These are phyloP conservation scores for Cymbidium sinense DNA, from an alignment of 106 monocot genomes.

Conservation along the genomic window DNA sequence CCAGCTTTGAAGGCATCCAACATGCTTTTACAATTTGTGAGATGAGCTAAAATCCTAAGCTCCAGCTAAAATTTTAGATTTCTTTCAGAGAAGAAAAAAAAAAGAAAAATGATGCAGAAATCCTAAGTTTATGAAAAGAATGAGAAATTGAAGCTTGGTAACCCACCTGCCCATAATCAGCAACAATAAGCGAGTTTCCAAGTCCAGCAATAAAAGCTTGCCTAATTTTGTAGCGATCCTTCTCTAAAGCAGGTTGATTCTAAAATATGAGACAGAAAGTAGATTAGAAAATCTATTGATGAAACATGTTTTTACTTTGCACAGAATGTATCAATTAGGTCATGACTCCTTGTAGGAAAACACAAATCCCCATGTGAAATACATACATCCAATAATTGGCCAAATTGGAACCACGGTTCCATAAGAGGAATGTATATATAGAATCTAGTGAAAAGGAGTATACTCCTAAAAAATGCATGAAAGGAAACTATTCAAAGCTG, in stretches of 20 bases:
- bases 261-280: conserved; percentile 11
- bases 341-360: not conserved
- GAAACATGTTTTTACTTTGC: not conserved
- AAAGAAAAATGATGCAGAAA: not conserved
- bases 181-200: conserved; percentile 91
- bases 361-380: not conserved
- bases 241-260: conserved; percentile 99
- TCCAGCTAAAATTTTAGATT: conserved; percentile 51
- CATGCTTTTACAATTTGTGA: conserved; percentile 89
- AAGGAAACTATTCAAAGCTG: too few relatives aligned
- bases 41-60: conserved; percentile 95
- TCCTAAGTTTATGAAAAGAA: not conserved
- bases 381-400: not conserved
- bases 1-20: conserved; percentile 90
- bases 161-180: conserved; percentile 97
- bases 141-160: not conserved
- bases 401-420: too few relatives aligned
- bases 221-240: conserved; percentile 96
- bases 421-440: too few relatives aligned
- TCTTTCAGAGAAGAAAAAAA: not conserved
- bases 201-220: conserved; percentile 91
- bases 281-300: not conserved
- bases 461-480: too few relatives aligned
- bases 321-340: too few relatives aligned
- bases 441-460: too few relatives aligned